Evolutionary conservation across 2,329 filamentous ascomycete species (phyloP).

Genomic region (Plenodomus lindquistii): DNA sequence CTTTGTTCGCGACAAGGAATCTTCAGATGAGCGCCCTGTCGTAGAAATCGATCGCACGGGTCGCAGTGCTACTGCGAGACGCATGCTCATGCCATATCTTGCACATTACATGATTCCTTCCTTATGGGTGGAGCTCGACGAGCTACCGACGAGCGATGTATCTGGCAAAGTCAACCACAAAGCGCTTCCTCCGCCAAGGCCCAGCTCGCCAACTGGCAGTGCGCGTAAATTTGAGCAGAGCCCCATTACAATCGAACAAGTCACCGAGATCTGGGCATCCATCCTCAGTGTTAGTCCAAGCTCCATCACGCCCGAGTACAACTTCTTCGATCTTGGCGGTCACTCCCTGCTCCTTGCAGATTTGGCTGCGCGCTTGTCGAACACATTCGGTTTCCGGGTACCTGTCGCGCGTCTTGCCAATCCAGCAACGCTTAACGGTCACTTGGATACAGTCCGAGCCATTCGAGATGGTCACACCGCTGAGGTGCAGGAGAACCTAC

Average conservation of each 20-base stretch:
- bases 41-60: slow-evolving; percentile 71
- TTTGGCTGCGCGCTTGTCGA: slow-evolving; percentile 70
- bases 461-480: slow-evolving; percentile 74
- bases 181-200: slow-evolving; percentile 64
- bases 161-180: slow-evolving; percentile 80
- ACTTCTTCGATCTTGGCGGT: slow-evolving; percentile 80
- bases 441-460: slow-evolving; percentile 70
- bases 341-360: slow-evolving; percentile 80
- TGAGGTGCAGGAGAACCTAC: slow-evolving; percentile 74
- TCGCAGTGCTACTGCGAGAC: slow-evolving; percentile 70
- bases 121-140: slow-evolving; percentile 73
- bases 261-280: slow-evolving; percentile 73
- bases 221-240: slow-evolving; percentile 60
- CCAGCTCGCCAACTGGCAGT: slow-evolving; percentile 52
- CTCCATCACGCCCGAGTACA: slow-evolving; percentile 69
- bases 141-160: slow-evolving; percentile 74
- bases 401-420: slow-evolving; percentile 72
- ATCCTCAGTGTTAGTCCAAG: slow-evolving; percentile 67
- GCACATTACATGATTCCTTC: slow-evolving; percentile 85
- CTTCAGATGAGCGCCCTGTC: slow-evolving; percentile 59
- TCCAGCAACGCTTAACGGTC: slow-evolving; percentile 71
- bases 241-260: slow-evolving; percentile 67
- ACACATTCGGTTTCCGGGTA: slow-evolving; percentile 72
- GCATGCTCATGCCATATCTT: slow-evolving; percentile 66
- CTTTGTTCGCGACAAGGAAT: slow-evolving; percentile 68